Evolutionary conservation across 495 filamentous ascomycete genomes (phyloP).

Genomic region (Podospora comata): DNA sequence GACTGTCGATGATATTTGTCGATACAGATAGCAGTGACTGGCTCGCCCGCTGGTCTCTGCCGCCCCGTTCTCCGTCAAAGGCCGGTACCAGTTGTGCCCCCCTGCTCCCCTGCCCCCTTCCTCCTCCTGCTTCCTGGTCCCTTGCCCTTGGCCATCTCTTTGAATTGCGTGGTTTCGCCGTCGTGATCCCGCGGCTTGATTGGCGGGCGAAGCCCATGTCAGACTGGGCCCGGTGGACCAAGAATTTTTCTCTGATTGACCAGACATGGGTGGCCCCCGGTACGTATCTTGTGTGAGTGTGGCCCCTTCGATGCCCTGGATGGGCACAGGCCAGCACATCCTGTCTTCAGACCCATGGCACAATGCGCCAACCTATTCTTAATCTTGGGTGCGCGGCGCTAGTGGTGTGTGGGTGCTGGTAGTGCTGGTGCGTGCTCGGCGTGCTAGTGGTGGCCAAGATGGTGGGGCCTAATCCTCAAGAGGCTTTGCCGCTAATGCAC

Average conservation of each 20-base stretch:
- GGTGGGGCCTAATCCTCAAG: constrained; percentile 22
- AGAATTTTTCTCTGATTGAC: constrained; percentile 21
- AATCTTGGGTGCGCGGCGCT: constrained; percentile 34
- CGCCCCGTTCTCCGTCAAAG: constrained; percentile 34
- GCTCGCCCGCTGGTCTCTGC: constrained; percentile 21
- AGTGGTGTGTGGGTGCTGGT: constrained; percentile 28
- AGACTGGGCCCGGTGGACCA: constrained; percentile 21
- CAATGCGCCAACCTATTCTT: constrained; percentile 37
- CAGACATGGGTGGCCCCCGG: constrained; percentile 16
- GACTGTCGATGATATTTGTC: constrained; percentile 35
- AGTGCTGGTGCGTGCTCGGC: no score
- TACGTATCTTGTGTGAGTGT: not conserved
- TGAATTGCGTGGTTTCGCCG: constrained; percentile 33
- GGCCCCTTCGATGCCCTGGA: constrained; percentile 9
- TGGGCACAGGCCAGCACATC: constrained; percentile 32
- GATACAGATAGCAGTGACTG: constrained; percentile 17
- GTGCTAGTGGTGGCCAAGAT: constrained; percentile 18
- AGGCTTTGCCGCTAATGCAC: constrained; percentile 33
- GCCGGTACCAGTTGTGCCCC: constrained; percentile 20
- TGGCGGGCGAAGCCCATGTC: constrained; percentile 33
- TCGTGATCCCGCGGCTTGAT: constrained; percentile 28
- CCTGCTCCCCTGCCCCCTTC: not conserved
- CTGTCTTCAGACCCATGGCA: constrained; percentile 27
- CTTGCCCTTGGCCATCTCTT: constrained; percentile 24
- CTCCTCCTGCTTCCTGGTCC: not conserved